Base-by-base conservation (phyloP, 1,284 basidiomycete genomes). In the Trametes hirsuta region DNA sequence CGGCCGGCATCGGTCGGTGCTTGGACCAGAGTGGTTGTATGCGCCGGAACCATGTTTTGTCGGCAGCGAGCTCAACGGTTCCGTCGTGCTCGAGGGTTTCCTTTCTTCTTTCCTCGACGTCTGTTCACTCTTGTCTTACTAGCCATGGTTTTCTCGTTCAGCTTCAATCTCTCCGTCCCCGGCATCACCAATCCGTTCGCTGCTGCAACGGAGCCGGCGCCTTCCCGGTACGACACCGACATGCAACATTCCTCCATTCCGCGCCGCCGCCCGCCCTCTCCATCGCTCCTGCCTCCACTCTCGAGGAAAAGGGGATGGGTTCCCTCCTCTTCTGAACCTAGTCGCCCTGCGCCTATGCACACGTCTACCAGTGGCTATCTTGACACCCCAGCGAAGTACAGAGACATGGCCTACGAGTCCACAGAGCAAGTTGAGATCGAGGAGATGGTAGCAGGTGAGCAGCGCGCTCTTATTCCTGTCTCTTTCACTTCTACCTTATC, bases 281-380 rank as follows among this genome's bases (percentile, higher is more conserved):
- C 70, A 47, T 70, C 65, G 46, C 66, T 71, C 18, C 56, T 66
- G 18, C 65, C 69, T 34, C 81, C 80, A 14, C 67, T 79, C 47
- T 78, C 81, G 18, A 76, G 81, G 54, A 91, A 91, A 72, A 77
- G 89, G 69, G 86, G 86, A 51, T 91, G 88, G 89, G 83, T 84
- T 46, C 87, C 88, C 6, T 77, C 85, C 0, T 77, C 78, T 55
- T 76, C 81, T 54, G 84, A 84, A 63, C 80, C 81, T 3, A 85
- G 82, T 66, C 75, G 71, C 61, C 81, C 86, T 2, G 71, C 81
- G 35, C 76, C 85, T 24, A 81, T 79, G 5, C 72, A 81, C 3
- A 72, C 83, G 4, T 84, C 81, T 1, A 81, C 84, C 5, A 77
- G 72, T 58, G 88, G 88, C 34, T 86, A 87, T 70, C 79, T 90